A percentile compares a stretch with the other conserved stretches of the same genome.
Evolutionary conservation across 441 rosid genomes (phyloP).

Genomic region (Bocquillonia castaneifolia): DNA sequence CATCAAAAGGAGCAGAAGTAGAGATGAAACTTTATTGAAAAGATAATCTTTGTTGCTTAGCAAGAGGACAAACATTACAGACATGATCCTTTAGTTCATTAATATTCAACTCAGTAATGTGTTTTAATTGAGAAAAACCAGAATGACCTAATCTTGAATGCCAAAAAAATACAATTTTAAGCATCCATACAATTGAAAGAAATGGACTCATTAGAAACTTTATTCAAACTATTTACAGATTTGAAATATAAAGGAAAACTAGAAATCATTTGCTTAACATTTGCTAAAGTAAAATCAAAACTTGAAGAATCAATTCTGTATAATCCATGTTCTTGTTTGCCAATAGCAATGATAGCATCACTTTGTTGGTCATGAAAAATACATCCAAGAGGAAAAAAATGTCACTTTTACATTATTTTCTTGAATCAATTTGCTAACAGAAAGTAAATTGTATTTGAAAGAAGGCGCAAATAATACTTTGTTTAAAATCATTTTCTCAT

Average conservation of each 20-base stretch:
- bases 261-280: too few relatives aligned
- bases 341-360: background rate
- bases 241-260: too few relatives aligned
- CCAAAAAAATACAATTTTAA: background rate
- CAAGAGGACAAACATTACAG: background rate
- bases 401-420: background rate
- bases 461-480: background rate
- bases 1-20: background rate
- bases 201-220: background rate
- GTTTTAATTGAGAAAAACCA: background rate
- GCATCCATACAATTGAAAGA: too few relatives aligned
- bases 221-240: background rate
- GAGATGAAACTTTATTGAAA: too few relatives aligned
- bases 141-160: background rate
- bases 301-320: too few relatives aligned
- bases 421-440: background rate
- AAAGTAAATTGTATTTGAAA: background rate
- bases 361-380: background rate
- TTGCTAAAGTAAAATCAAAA: too few relatives aligned
- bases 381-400: background rate
- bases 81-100: background rate
- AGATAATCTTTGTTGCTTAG: background rate
- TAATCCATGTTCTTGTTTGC: too few relatives aligned
- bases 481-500: background rate
- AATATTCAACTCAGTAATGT: background rate